phyloP scores from a whole-genome alignment of 106 monocot genomes.

The Dioscorea zingiberensis region DNA sequence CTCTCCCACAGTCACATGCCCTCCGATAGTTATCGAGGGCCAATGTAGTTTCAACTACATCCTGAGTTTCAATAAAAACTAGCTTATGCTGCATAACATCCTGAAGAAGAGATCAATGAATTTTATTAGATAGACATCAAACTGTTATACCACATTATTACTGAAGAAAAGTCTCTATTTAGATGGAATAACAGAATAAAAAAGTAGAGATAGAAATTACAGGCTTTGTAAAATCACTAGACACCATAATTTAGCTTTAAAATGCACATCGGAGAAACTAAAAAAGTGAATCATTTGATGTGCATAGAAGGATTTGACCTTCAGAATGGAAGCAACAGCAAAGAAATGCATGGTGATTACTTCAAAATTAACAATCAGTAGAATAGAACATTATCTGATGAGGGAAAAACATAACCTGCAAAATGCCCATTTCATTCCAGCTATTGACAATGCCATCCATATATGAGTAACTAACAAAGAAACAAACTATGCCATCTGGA shows the following conservation, averaged over 20 bases:
- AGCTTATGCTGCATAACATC: conserved; percentile 99
- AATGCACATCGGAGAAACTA: too few relatives aligned
- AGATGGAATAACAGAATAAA: background rate
- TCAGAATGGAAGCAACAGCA: too few relatives aligned
- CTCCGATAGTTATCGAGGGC: conserved; percentile 96
- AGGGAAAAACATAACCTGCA: conserved; percentile 50
- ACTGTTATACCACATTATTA: background rate
- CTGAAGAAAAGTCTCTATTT: background rate
- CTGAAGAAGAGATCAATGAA: conserved; percentile 29
- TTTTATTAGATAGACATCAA: background rate
- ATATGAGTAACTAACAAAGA: conserved; percentile 99
- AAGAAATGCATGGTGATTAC: too few relatives aligned
- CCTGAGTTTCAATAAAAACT: conserved; percentile 98
- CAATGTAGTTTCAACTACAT: conserved; percentile 96
- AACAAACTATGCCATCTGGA: conserved; percentile 97
- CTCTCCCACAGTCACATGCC: conserved; percentile 96
- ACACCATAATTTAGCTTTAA: too few relatives aligned
- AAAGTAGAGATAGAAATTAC: too few relatives aligned
- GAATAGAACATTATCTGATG: background rate
- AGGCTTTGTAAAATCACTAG: too few relatives aligned
- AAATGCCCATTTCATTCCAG: conserved; percentile 97
- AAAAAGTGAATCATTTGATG: too few relatives aligned
- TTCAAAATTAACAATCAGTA: too few relatives aligned
- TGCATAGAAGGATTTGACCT: too few relatives aligned
- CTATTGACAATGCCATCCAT: conserved; percentile 98